Base-by-base conservation (phyloP, 2,329 filamentous ascomycete genomes). In the Trichophaea hybrida region DNA sequence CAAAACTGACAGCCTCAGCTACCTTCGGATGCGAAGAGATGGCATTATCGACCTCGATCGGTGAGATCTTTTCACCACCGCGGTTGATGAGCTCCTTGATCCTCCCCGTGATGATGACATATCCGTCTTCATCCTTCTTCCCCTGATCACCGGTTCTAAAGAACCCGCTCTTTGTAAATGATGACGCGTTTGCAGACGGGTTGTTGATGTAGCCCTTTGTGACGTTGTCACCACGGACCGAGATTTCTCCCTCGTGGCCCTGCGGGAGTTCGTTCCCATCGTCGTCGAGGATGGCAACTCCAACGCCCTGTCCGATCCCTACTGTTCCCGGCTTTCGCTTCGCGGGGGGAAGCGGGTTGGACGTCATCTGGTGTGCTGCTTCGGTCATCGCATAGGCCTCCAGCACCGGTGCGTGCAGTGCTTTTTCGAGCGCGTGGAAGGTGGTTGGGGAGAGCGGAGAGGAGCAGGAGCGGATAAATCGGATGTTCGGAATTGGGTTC, bases 21-120 rank as follows among this genome's bases (percentile, higher is more conserved):
- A 93, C 79, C 38, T 81, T 79, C 7, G 84, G 80, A 70, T 91
- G 81, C 59, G 84, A 78, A n/a, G 84, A 78, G 33, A 94, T 75
- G 10, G 86, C 81, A 66, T 94, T 94, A 75, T 94, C 88, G 37
- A 94, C 77, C 74, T 94, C 88, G 58, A 93, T 90, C 1, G 88
- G 88, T 66, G 82, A 86, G 70, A 94, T 93, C 75, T 93, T 93
- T 75, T 94, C 88, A 61, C 88, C 88, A 58, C 85, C 87, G 73
- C 91, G 90, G 74, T 89, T 89, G 76, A 94, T 94, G 56, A 94
- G 77, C 73, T 94, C 88, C 77, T 94, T 94, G 74, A 94, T 94
- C 57, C 88, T 79, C n/a, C 88, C 88, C 0, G 88, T 94, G 72
- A 94, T 91, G 69, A 86, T 78, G 8, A 94, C 75, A 70, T 93